Conservation (phyloP, 2,329 filamentous ascomycete genomes). For the Microascus cirrosus region DNA sequence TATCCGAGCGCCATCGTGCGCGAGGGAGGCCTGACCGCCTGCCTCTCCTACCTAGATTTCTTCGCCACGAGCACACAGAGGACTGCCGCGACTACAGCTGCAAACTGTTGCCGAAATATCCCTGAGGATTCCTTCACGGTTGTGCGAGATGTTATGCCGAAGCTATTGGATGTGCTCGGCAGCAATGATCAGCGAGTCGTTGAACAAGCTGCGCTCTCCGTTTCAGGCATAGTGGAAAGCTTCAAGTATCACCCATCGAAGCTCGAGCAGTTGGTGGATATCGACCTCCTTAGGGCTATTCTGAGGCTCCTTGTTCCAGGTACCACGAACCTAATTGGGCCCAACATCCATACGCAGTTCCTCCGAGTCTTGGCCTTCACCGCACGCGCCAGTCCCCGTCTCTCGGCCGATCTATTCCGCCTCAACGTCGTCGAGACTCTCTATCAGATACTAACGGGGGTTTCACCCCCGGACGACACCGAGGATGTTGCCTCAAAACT, state of each 20-base stretch:
- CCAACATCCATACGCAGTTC: constrained; percentile 93
- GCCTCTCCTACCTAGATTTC: constrained; percentile 90
- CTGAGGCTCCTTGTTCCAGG: constrained; percentile 82
- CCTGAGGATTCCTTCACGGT: constrained; percentile 87
- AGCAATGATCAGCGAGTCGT: constrained; percentile 96
- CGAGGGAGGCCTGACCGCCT: constrained; percentile 91
- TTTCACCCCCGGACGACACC: constrained; percentile 73
- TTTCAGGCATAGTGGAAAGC: constrained; percentile 92
- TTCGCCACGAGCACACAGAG: constrained; percentile 95
- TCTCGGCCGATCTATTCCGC: constrained; percentile 86
- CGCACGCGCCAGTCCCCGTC: constrained; percentile 72
- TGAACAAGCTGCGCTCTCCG: constrained; percentile 90
- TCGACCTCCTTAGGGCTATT: constrained; percentile 74
- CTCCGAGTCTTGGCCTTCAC: constrained; percentile 84
- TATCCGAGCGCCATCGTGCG: constrained; percentile 92
- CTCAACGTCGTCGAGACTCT: constrained; percentile 96
- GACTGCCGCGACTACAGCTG: constrained; percentile 91
- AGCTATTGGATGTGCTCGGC: constrained; percentile 74
- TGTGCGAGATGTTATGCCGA: constrained; percentile 93
- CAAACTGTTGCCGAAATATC: constrained; percentile 96
- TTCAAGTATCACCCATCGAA: constrained; percentile 83
- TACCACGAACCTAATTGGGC: constrained; percentile 87
- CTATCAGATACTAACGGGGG: constrained; percentile 92
- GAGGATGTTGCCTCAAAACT: constrained; percentile 76
- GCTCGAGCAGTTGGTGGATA: constrained; percentile 83